phyloP scores from a whole-genome alignment of 176 grass and related monocot genomes.

The Musa itinerans region DNA sequence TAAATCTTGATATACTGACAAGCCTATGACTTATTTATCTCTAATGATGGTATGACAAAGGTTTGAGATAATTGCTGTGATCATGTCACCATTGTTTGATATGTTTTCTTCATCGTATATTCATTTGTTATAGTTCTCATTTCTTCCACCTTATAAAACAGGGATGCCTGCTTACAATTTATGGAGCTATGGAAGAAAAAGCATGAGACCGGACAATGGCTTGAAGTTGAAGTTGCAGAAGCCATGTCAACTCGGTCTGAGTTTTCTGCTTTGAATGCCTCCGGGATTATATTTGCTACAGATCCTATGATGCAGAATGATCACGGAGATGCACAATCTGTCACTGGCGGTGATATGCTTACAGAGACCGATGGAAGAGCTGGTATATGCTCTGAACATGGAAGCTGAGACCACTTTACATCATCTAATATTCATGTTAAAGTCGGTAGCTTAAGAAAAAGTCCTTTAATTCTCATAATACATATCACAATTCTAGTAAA shows the following conservation, averaged over 20 bases:
- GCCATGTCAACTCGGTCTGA: slow-evolving; percentile 83
- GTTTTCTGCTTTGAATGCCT: slow-evolving; percentile 69
- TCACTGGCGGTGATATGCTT: slow-evolving; percentile 31
- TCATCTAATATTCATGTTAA: too few relatives aligned
- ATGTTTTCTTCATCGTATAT: not conserved
- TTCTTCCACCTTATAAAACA: slow-evolving; percentile 21
- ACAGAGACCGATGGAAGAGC: slow-evolving; percentile 54
- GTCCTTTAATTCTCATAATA: too few relatives aligned
- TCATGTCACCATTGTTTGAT: too few relatives aligned
- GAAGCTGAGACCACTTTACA: not conserved
- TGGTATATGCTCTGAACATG: slow-evolving; percentile 35
- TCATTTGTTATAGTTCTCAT: not conserved
- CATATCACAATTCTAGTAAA: too few relatives aligned
- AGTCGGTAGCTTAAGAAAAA: too few relatives aligned
- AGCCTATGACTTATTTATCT: too few relatives aligned
- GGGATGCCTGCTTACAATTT: slow-evolving; percentile 75
- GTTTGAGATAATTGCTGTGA: too few relatives aligned
- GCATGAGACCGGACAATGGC: slow-evolving; percentile 97
- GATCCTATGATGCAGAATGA: slow-evolving; percentile 47
- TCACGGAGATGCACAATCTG: slow-evolving; percentile 18
- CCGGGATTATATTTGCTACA: slow-evolving; percentile 63
- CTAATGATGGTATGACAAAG: too few relatives aligned
- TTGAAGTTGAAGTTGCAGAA: slow-evolving; percentile 82
- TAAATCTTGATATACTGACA: too few relatives aligned
- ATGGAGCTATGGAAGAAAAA: slow-evolving; percentile 92